These are phyloP conservation scores for Schizopora paradoxa DNA, from an alignment of 1,284 basidiomycete species.

Conservation along the genomic window DNA sequence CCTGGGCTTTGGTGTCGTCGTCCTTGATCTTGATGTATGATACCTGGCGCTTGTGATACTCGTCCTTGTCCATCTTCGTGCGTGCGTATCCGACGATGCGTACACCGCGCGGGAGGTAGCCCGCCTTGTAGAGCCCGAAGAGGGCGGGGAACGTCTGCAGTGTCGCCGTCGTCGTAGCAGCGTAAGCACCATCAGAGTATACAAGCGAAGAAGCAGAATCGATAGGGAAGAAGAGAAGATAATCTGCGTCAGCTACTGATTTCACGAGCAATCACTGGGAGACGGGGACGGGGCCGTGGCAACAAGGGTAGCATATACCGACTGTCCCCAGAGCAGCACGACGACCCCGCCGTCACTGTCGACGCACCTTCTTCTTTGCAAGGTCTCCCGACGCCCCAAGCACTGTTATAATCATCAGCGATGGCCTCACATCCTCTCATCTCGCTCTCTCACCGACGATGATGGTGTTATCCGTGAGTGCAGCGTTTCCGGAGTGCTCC, in stretches of 20 bases:
- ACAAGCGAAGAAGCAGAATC: background rate
- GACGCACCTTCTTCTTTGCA: constrained; percentile 93
- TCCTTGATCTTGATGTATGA: constrained; percentile 79
- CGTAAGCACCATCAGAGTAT: constrained; percentile 2
- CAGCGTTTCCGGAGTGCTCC: constrained; percentile 55
- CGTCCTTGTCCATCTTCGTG: constrained; percentile 86
- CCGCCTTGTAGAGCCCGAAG: constrained; percentile 80
- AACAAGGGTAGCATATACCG: background rate
- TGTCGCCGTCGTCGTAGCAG: background rate
- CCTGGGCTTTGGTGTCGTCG: constrained; percentile 49
- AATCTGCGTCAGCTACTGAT: background rate
- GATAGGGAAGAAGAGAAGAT: background rate
- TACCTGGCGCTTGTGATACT: constrained; percentile 80
- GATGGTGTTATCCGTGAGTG: constrained; percentile 81
- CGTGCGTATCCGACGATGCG: constrained; percentile 94
- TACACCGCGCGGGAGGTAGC: constrained; percentile 75
- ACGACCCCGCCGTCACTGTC: constrained; percentile 9
- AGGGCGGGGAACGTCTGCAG: constrained; percentile 87
- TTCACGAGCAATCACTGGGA: background rate
- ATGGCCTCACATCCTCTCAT: background rate
- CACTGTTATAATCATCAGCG: constrained; percentile 43
- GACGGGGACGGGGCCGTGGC: background rate
- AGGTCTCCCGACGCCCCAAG: constrained; percentile 96
- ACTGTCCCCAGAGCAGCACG: constrained; percentile 6
- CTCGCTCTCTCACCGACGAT: constrained; percentile 58